These are phyloP conservation scores for Sporothrix schenckii DNA, from an alignment of 2,329 filamentous ascomycete genomes.

Conservation along the genomic window DNA sequence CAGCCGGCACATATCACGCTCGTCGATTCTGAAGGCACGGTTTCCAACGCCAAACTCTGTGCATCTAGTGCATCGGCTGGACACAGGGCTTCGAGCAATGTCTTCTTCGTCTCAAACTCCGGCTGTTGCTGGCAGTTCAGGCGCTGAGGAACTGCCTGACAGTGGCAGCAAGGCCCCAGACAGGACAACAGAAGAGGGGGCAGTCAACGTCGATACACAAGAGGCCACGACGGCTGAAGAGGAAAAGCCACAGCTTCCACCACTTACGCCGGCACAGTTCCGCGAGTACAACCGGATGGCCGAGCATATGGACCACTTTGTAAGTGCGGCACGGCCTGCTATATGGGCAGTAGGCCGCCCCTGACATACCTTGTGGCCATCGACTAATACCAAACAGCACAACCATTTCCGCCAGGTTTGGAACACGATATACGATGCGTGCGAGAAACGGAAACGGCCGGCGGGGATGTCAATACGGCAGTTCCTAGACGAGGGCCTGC, in stretches of 20 bases:
- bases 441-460: constrained; percentile 61
- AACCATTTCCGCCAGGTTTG: constrained; percentile 75
- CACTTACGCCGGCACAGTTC: constrained; percentile 69
- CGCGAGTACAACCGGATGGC: constrained; percentile 71
- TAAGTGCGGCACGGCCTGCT: constrained; percentile 46
- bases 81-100: neutral
- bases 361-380: neutral
- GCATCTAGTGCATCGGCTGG: neutral
- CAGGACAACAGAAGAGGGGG: neutral
- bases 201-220: neutral
- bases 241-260: constrained; percentile 51
- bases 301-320: constrained; percentile 74
- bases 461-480: constrained; percentile 65
- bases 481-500: constrained; percentile 69
- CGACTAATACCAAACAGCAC: constrained; percentile 56
- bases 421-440: constrained; percentile 70
- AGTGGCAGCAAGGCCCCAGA: neutral
- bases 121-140: neutral
- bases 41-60: neutral
- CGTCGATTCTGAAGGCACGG: neutral
- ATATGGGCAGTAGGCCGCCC: neutral
- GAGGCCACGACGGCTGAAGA: constrained; percentile 13
- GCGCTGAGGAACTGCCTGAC: neutral
- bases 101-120: neutral
- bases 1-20: neutral